Base-by-base conservation (phyloP, 2,329 filamentous ascomycete species). In the Aphanoascus verrucosus region DNA sequence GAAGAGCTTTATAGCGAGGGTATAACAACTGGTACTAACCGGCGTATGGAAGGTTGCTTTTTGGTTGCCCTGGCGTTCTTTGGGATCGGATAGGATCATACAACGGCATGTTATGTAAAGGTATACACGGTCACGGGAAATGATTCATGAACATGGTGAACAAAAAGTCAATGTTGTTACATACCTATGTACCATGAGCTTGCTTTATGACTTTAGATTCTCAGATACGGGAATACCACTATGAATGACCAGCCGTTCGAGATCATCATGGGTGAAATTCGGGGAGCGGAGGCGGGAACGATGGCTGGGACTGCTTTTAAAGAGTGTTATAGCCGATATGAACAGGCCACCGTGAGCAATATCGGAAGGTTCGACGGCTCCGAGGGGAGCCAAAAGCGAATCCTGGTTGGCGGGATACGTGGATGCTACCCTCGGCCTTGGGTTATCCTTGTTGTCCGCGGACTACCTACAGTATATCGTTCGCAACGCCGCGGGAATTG, bases 61-160 rank as follows among this genome's bases (percentile, higher is more conserved):
- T 49, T 31, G 1, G 19, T 17, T 15, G 34, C 28, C 31, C 9
- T 14, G 23, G 46, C 34, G 35, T 19, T 35, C 7, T 2, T 1
- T 5, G 31, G 45, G 35, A 49, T 19, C n/a, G n/a, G n/a, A n/a
- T n/a, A n/a, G 6, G 17, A 40, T 40, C 19, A 40, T 7, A n/a
- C 17, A 17, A 20, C 45, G 32, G 45, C 11, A 37, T 49, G 38
- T 49, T n/a, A 4, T 4, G 23, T 28, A 40, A 31, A 34, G 46
- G 34, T 40, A 23, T 28, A 49, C 17, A 31, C n/a, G 46, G 46
- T 28, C 32, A 49, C 40, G 46, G 46, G 46, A 41, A 41, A 17
- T 5, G 32, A 20, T 48, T 49, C 38, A 31, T 31, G 34, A 48
- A 20, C 31, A 37, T n/a, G 15, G 28, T 48, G n/a, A n/a, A 28